These are phyloP conservation scores for Arthrobotrys iridis DNA, from an alignment of 2,329 filamentous ascomycete genomes.

Conservation along the genomic window DNA sequence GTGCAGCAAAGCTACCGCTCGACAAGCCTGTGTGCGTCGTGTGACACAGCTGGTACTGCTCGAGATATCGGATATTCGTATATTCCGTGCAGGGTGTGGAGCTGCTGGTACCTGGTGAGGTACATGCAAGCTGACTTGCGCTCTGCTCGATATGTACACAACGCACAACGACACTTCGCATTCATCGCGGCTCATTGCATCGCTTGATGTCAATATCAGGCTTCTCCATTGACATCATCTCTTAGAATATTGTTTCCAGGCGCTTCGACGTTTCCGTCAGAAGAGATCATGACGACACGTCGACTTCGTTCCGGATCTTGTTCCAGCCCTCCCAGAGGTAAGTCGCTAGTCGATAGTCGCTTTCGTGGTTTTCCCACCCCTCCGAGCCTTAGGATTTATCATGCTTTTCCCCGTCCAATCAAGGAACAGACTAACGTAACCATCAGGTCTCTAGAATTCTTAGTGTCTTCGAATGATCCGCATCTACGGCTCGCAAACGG, in stretches of 20 bases:
- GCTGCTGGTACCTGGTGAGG: conserved; percentile 22
- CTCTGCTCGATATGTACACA: neutral
- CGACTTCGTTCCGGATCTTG: conserved; percentile 21
- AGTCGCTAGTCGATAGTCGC: conserved; percentile 14
- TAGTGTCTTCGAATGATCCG: conserved; percentile 52
- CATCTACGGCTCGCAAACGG: conserved; percentile 54
- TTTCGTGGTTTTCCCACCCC: conserved; percentile 22
- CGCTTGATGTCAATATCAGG: neutral
- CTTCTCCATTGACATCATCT: conserved; percentile 38
- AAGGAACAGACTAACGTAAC: conserved; percentile 37
- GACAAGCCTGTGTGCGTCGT: conserved; percentile 27
- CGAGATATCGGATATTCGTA: conserved; percentile 16
- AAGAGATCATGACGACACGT: conserved; percentile 43
- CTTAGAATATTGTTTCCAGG: neutral
- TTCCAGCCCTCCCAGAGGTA: conserved; percentile 15
- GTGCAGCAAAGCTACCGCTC: conserved; percentile 29
- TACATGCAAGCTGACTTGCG: conserved; percentile 17
- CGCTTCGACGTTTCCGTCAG: neutral
- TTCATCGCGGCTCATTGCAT: conserved; percentile 11
- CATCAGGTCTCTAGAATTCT: conserved; percentile 35
- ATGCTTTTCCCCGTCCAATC: conserved; percentile 35
- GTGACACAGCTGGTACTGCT: conserved; percentile 32
- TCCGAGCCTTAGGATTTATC: conserved; percentile 19
- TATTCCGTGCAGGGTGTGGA: conserved; percentile 13
- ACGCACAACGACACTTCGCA: conserved; percentile 8